These are phyloP conservation scores for Calonectria pauciramosa DNA, from an alignment of 2,329 filamentous ascomycete species.

Conservation along the genomic window DNA sequence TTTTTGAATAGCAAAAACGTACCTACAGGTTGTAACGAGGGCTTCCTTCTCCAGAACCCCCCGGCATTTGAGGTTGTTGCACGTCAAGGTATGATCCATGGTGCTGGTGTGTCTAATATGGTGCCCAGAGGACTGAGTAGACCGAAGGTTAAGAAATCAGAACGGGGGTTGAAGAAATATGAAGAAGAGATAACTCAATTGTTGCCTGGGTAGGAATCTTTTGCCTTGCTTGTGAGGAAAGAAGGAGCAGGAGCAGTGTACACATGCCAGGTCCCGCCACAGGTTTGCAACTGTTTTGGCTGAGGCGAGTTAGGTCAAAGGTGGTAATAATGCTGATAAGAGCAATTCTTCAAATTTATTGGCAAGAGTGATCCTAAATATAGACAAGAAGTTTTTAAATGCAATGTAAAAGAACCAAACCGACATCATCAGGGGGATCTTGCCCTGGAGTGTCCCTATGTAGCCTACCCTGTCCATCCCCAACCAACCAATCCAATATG, in stretches of 20 bases:
- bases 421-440: neutral
- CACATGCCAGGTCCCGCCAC: neutral
- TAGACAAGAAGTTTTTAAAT: neutral
- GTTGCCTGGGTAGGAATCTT: neutral
- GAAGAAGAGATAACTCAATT: neutral
- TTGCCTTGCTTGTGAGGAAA: neutral
- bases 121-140: neutral
- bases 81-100: constrained; percentile 83
- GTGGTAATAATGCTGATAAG: neutral
- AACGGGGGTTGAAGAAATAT: neutral
- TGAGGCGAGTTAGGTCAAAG: neutral
- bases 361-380: neutral
- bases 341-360: neutral
- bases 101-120: neutral
- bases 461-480: neutral
- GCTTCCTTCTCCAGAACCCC: constrained; percentile 77
- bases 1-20: neutral
- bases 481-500: neutral
- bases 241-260: neutral
- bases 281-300: neutral
- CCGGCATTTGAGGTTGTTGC: constrained; percentile 86
- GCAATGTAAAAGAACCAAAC: neutral
- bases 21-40: constrained; percentile 93
- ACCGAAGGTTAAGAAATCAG: neutral
- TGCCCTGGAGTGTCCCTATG: neutral